Evolutionary conservation across 164 flowering plant species (phyloP).

Genomic region (Sextonia rubra): DNA sequence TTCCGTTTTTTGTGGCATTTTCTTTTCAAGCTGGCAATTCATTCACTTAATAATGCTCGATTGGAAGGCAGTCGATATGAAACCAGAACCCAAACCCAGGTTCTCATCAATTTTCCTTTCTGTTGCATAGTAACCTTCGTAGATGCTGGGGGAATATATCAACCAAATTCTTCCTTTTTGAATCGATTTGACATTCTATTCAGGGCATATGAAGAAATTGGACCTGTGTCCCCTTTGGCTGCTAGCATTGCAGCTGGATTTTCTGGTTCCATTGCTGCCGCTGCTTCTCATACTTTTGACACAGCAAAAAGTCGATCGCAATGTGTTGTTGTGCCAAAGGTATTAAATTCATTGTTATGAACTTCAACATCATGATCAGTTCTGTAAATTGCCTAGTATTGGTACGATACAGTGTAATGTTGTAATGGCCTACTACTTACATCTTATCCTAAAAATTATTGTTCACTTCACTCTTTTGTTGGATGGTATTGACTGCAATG

Average conservation of each 20-base stretch:
- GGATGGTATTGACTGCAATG: too few relatives aligned
- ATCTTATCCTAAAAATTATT: too few relatives aligned
- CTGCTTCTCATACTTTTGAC: slow-evolving; percentile 91
- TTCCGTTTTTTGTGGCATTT: slow-evolving; percentile 71
- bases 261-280: slow-evolving; percentile 87
- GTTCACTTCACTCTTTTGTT: too few relatives aligned
- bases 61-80: slow-evolving; percentile 82
- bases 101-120: not conserved
- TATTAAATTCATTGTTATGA: slow-evolving; percentile 11
- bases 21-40: slow-evolving; percentile 83
- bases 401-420: too few relatives aligned
- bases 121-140: not conserved
- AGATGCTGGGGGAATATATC: not conserved
- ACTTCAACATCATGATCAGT: too few relatives aligned
- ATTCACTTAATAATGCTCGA: slow-evolving; percentile 70
- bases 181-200: not conserved
- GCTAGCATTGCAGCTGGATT: slow-evolving; percentile 81
- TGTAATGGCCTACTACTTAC: too few relatives aligned
- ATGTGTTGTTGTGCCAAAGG: slow-evolving; percentile 78
- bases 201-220: slow-evolving; percentile 65
- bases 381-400: too few relatives aligned
- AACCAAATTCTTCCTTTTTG: not conserved
- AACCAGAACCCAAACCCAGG: slow-evolving; percentile 78
- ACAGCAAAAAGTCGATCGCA: slow-evolving; percentile 80
- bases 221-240: slow-evolving; percentile 71